Evolutionary conservation across 805 yeast species (phyloP).

Genomic region (Saccharomycopsis sp.): DNA sequence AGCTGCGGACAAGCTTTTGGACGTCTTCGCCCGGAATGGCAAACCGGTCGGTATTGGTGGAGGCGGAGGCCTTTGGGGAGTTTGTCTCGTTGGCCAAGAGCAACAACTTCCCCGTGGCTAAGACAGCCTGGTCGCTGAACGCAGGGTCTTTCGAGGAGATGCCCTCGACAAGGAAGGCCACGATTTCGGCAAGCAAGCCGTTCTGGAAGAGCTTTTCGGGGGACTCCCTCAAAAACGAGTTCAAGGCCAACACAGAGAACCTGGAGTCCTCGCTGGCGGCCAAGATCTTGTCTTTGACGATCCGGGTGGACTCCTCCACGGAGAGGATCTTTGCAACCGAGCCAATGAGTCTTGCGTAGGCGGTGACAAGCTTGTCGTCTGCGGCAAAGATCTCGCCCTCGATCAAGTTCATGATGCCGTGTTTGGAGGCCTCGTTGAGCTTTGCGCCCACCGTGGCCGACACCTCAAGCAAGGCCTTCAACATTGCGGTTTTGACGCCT

Average conservation of each 20-base stretch:
- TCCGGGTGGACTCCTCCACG: slow-evolving; percentile 53
- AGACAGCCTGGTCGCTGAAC: slow-evolving; percentile 66
- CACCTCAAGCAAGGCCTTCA: slow-evolving; percentile 78
- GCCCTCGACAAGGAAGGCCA: slow-evolving; percentile 41
- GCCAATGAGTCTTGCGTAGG: slow-evolving; percentile 75
- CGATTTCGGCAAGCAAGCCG: slow-evolving; percentile 44
- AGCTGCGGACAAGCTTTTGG: slow-evolving; percentile 39
- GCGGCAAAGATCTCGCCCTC: slow-evolving; percentile 57
- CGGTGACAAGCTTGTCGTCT: slow-evolving; percentile 58
- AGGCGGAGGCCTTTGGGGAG: slow-evolving; percentile 27
- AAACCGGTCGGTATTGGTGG: slow-evolving; percentile 27
- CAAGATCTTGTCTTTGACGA: slow-evolving; percentile 54
- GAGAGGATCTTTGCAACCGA: slow-evolving; percentile 64
- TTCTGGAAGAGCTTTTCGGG: slow-evolving; percentile 55
- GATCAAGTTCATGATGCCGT: slow-evolving; percentile 60
- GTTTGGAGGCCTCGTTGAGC: slow-evolving; percentile 67
- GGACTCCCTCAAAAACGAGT: slow-evolving; percentile 73
- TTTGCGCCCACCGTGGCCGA: slow-evolving; percentile 72
- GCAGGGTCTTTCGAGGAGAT: slow-evolving; percentile 38
- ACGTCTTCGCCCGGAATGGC: slow-evolving; percentile 38
- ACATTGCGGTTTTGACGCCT: slow-evolving; percentile 80
- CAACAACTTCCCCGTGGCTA: slow-evolving; percentile 77
- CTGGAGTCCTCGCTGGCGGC: slow-evolving; percentile 39
- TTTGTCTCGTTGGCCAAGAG: slow-evolving; percentile 41
- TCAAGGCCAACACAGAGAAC: slow-evolving; percentile 65